Base-by-base conservation (phyloP, 345 rosid genomes). In the Populus nigra region DNA sequence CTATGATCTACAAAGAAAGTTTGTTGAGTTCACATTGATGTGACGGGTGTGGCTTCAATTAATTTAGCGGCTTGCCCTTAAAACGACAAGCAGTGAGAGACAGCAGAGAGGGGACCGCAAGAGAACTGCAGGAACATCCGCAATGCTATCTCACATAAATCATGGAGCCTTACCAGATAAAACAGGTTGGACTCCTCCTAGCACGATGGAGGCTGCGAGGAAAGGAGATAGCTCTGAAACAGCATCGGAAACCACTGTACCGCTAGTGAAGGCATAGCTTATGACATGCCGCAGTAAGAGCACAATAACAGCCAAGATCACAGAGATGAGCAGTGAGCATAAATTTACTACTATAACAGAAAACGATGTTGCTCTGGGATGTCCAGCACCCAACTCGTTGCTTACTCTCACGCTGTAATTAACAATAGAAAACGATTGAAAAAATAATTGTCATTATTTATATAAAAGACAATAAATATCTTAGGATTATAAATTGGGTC, bases 321-420 rank as follows among this genome's bases (percentile, higher is more conserved):
- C 71, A 1, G 90, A 57, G 11, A 92, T 76, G 5, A 82, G 25
- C 65, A 92, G 84, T 0, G 92, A 90, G 27, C 82, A 77, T 59
- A 38, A 6, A 0, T 85, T 92, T 35, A 86, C 90, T 0, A 86
- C 73, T 1, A 73, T 62, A 0, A 90, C 89, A 0, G 90, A 78
- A 67, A 90, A 89, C 16, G 88, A 86, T 0, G 90, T 92, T 1
- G 94, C 85, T 57, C 82, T 90, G 3, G 94, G 91, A 78, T 90
- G 87, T 27, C 89, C 92, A 1, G 94, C 96, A 73, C 96, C 96
- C 17, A 91, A 66, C 77, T 89, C 93, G 72, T 91, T 91, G 84
- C 96, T 80, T 3, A 90, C 90, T 59, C 96, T 88, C 61, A 90
- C 91, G 74, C 92, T 91, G 85, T 72, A 22, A 50, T 50, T 50